Base-by-base conservation (phyloP, 331 rosid species). In the Spiraea crenata region DNA sequence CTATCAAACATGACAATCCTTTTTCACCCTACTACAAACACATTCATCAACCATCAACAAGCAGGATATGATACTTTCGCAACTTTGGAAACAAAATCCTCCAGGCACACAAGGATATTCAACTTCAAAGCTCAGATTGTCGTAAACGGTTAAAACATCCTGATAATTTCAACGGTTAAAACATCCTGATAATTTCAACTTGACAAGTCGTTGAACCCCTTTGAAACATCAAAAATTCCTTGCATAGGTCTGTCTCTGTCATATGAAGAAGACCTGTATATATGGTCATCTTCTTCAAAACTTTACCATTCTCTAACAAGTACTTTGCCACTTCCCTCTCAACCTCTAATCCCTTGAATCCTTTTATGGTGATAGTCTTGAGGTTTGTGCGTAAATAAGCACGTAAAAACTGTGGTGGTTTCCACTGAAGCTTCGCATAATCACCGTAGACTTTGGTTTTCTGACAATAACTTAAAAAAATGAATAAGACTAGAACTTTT, bases 121-220 rank as follows among this genome's bases (percentile, higher is more conserved):
- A 25, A 25, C 31, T 25, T 25, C 31, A 25, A 1, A 25, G 31
- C 31, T 25, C 31, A 25, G 31, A 25, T 25, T 25, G 31, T 25
- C 31, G 31, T 25, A 25, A 25, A 25, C 1, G 31, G 31, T 25
- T 25, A 25, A 25, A 25, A 25, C 31, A 25, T 25, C 31, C 31
- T 1, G 64, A 37, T 17, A 40, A 16, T 16, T 1, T 61, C 66
- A 40, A 40, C 48, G 31, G 31, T 25, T 25, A 25, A 25, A 25
- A 25, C 31, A 25, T 25, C 31, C 31, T 1, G 64, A 37, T 17
- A 40, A 16, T 16, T 1, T 61, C 66, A 40, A 40, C 48, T 40
- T 61, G 8, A 61, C 49, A 61, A 61, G 44, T n/a, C 35, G 9
- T 9, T 61, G 66, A 61, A 61, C 48, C 48, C 15, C 49, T 61